Evolutionary conservation across 2,329 filamentous ascomycete species (phyloP).

Genomic region (Fusarium torulosum): DNA sequence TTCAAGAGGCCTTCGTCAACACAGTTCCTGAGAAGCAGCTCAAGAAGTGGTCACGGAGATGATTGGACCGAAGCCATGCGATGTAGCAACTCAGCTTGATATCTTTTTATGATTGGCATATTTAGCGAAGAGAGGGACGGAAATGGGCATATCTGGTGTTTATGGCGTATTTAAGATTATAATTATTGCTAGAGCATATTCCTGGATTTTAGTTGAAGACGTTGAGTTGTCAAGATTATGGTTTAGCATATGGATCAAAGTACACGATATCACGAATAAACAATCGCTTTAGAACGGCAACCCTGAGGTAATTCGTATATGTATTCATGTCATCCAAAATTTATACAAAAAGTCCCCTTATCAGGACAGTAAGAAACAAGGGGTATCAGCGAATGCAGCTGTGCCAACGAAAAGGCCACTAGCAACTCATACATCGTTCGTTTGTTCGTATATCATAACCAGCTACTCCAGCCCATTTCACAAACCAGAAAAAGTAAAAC

Average conservation of each 20-base stretch:
- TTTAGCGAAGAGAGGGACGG: conserved; percentile 36
- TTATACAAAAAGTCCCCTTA: conserved; percentile 5
- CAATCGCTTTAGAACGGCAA: conserved; percentile 1
- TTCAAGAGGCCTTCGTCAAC: conserved; percentile 82
- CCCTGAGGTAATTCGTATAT: background rate
- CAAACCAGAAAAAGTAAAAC: conserved; percentile 9
- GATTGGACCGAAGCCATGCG: conserved; percentile 21
- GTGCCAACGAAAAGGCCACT: conserved; percentile 2
- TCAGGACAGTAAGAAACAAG: conserved; percentile 5
- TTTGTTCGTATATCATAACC: conserved; percentile 32
- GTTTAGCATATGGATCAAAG: conserved; percentile 3
- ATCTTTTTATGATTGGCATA: conserved; percentile 28
- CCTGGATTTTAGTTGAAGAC: background rate
- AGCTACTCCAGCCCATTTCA: background rate
- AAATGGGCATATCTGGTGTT: conserved; percentile 33
- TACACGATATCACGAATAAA: conserved; percentile 31
- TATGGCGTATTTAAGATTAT: conserved; percentile 20
- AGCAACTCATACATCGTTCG: conserved; percentile 29
- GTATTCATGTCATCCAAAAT: background rate
- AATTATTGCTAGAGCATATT: conserved; percentile 1
- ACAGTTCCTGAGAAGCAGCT: conserved; percentile 77
- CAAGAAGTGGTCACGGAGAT: conserved; percentile 56
- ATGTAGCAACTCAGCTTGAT: conserved; percentile 2
- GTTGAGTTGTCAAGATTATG: conserved; percentile 9
- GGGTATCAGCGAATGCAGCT: conserved; percentile 47